These are phyloP conservation scores for Exophiala sp. DNA, from an alignment of 2,329 filamentous ascomycete genomes.

Conservation along the genomic window DNA sequence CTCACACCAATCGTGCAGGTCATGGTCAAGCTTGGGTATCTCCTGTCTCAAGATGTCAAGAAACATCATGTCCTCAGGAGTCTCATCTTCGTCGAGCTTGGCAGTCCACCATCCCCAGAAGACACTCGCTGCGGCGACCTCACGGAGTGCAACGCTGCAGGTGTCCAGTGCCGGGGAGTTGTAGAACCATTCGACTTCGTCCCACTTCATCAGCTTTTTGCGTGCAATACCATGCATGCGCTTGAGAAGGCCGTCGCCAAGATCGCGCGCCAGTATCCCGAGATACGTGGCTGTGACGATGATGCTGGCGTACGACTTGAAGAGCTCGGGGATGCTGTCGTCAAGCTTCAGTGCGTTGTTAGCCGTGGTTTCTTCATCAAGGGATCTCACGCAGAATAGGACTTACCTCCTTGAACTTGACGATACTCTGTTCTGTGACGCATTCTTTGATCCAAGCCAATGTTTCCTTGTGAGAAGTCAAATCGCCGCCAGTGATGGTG, in stretches of 20 bases:
- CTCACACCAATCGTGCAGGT: constrained; percentile 21
- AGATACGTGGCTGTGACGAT: constrained; percentile 17
- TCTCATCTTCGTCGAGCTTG: constrained; percentile 19
- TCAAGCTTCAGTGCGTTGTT: constrained; percentile 10
- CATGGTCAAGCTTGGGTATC: constrained; percentile 16
- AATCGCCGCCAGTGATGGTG: constrained; percentile 18
- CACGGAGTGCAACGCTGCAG: constrained; percentile 12
- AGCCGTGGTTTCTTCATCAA: not conserved
- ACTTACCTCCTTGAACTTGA: constrained; percentile 19
- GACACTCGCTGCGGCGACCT: constrained; percentile 17
- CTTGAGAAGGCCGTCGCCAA: constrained; percentile 18
- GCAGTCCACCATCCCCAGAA: constrained; percentile 23
- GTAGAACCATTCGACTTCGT: constrained; percentile 24
- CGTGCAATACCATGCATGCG: constrained; percentile 18
- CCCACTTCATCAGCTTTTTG: constrained; percentile 20
- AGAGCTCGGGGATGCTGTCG: constrained; percentile 9
- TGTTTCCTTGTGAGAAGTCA: constrained; percentile 14
- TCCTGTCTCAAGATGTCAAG: constrained; percentile 14
- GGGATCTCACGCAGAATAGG: not conserved
- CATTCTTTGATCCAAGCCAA: constrained; percentile 21
- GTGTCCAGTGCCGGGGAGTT: constrained; percentile 8
- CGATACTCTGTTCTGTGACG: constrained; percentile 12
- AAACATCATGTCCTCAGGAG: constrained; percentile 18
- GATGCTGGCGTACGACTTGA: constrained; percentile 18
- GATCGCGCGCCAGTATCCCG: constrained; percentile 20